phyloP scores from a whole-genome alignment of 106 monocot genomes.

The Chionographis japonica region DNA sequence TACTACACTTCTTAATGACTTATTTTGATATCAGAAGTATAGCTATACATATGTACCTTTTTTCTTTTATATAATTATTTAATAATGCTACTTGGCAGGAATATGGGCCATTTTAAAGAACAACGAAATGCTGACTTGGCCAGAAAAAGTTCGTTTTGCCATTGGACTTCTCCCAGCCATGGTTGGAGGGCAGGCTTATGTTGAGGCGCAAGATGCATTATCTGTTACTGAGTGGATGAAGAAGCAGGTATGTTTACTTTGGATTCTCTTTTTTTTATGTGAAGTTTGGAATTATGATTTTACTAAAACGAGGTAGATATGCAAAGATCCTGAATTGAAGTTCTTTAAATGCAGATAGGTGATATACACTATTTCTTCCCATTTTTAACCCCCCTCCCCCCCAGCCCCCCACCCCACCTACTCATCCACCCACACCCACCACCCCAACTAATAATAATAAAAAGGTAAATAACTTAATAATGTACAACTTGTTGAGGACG shows the following conservation, averaged over 20 bases:
- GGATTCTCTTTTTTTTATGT: neutral
- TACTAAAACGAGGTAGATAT: too few relatives aligned
- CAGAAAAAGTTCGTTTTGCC: slow-evolving; percentile 91
- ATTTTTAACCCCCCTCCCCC: too few relatives aligned
- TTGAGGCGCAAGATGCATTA: slow-evolving; percentile 93
- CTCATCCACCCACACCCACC: too few relatives aligned
- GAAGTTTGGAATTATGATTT: too few relatives aligned
- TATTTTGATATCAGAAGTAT: neutral
- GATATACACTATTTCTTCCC: too few relatives aligned
- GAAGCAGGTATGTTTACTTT: slow-evolving; percentile 49
- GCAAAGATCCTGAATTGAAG: too few relatives aligned
- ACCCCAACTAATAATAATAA: too few relatives aligned
- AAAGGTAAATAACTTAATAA: too few relatives aligned
- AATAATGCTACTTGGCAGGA: slow-evolving; percentile 33
- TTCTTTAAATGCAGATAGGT: too few relatives aligned
- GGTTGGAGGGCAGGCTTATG: slow-evolving; percentile 87
- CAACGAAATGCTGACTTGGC: slow-evolving; percentile 99
- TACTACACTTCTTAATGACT: too few relatives aligned
- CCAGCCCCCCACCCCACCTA: too few relatives aligned
- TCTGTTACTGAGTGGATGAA: slow-evolving; percentile 95
- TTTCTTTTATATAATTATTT: neutral
- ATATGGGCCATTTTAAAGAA: slow-evolving; percentile 96
- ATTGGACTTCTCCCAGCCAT: slow-evolving; percentile 96
- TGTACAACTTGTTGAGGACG: too few relatives aligned
- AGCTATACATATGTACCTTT: neutral